phyloP scores from a whole-genome alignment of 805 yeast species.

The Jamesozyma hellenica region DNA sequence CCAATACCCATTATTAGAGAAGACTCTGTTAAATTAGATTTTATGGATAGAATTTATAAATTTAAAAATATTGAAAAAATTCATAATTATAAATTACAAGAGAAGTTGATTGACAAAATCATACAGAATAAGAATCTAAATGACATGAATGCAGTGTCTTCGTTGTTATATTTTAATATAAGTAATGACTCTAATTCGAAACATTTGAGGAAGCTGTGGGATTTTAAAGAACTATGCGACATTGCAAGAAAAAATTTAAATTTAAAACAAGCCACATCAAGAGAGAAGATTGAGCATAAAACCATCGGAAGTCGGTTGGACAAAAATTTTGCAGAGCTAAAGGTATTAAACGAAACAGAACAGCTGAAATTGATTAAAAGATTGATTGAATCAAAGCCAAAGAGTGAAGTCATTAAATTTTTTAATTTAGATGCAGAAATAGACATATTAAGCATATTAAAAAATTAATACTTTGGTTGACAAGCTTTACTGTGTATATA shows the following conservation, averaged over 20 bases:
- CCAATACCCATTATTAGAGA: constrained; percentile 20
- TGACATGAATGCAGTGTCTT: constrained; percentile 11
- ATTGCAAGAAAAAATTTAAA: constrained; percentile 29
- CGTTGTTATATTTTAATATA: constrained; percentile 30
- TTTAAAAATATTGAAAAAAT: constrained; percentile 35
- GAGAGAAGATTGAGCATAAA: constrained; percentile 6
- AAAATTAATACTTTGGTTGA: not conserved
- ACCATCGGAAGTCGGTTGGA: too few species aligned
- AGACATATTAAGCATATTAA: not conserved
- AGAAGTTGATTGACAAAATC: constrained; percentile 28
- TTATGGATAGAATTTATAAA: constrained; percentile 19
- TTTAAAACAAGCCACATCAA: not conserved
- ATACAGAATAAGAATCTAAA: not conserved
- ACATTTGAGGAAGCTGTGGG: constrained; percentile 28
- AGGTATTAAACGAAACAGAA: constrained; percentile 36
- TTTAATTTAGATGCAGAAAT: constrained; percentile 29
- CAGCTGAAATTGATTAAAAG: constrained; percentile 48
- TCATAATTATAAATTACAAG: constrained; percentile 25
- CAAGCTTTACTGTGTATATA: constrained; percentile 1
- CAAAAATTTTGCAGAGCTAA: too few species aligned
- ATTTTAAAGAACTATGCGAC: constrained; percentile 40
- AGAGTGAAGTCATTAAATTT: constrained; percentile 51
- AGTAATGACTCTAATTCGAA: constrained; percentile 21
- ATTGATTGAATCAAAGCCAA: constrained; percentile 61
- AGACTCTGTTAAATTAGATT: constrained; percentile 21